Base-by-base conservation (phyloP, 306 rosid species). In the Vicia faba region DNA sequence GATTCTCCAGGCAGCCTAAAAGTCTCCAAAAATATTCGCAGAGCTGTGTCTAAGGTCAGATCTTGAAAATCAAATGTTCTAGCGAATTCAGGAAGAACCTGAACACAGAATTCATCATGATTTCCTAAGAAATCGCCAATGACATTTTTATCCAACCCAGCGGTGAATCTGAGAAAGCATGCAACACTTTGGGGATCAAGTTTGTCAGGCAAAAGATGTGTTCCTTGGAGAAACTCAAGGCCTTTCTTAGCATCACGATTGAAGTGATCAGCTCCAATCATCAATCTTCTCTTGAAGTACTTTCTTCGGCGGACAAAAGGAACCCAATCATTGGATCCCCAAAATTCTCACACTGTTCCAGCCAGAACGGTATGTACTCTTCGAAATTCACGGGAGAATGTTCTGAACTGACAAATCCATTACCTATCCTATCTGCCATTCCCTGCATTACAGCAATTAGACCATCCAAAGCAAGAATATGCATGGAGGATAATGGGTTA, bases 101-200 rank as follows among this genome's bases (percentile, higher is more conserved):
- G 97, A 85, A 93, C 92, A 73, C 95, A 93, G 66, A 93, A 90
- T 58, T 89, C 97, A 70, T 90, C 96, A 70, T 90, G 99, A 59
- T 93, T 90, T 75, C 99, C 99, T 19, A 93, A 81, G 70, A 83
- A 93, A 85, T 93, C 99, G 41, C 97, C 99, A 61, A 93, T 89
- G 69, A 93, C 90, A 85, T 93, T 90, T 91, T 93, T 93, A 83
- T 93, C 99, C 84, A 93, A 73, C 70, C 99, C 99, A 79, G 90
- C 91, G 61, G 97, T 93, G 72, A 85, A 93, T 80, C 99, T 84
- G 82, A 90, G 90, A 86, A 93, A 90, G 84, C 96, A 90, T 54
- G 99, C 99, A 78, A 93, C 99, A 65, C 99, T 93, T 81, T 88
- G 89, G 49, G 99, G 99, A 77, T 93, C 99, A 78, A 90, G 99